Evolutionary conservation across 1,139 yeast genomes (phyloP).

Genomic region (Sugiyamaella paludigena): DNA sequence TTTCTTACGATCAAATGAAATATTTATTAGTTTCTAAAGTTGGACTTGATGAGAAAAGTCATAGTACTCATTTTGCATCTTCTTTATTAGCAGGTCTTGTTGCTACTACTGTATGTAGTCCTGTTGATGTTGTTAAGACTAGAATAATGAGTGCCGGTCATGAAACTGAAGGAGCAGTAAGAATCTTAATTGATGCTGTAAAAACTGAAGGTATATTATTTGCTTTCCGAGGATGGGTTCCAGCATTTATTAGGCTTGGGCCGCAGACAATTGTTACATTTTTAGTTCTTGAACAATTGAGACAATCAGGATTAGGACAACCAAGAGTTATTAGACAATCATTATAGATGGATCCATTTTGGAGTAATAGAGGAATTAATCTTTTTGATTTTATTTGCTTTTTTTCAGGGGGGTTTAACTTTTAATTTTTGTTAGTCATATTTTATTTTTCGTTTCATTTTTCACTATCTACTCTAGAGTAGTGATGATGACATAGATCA

Average conservation of each 20-base stretch:
- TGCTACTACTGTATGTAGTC: conserved; percentile 88
- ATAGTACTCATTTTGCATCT: conserved; percentile 73
- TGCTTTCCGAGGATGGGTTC: conserved; percentile 89
- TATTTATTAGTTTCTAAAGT: conserved; percentile 51
- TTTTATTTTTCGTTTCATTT: too few relatives aligned
- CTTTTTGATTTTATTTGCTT: too few relatives aligned
- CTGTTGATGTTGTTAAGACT: conserved; percentile 88
- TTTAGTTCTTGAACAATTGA: conserved; percentile 73
- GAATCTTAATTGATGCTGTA: conserved; percentile 55
- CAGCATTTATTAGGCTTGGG: conserved; percentile 80
- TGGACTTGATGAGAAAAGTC: conserved; percentile 57
- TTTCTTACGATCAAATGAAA: conserved; percentile 79
- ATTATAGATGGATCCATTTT: not conserved
- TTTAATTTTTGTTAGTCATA: too few relatives aligned
- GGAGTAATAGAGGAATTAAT: too few relatives aligned
- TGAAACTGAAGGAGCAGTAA: conserved; percentile 44
- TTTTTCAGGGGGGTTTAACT: too few relatives aligned
- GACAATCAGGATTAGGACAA: conserved; percentile 41
- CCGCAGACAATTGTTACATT: conserved; percentile 89
- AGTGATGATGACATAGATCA: too few relatives aligned
- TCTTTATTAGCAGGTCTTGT: conserved; percentile 78
- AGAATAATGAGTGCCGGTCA: conserved; percentile 67
- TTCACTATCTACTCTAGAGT: too few relatives aligned
- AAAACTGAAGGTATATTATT: conserved; percentile 69
- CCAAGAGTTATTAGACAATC: not conserved